Conservation (phyloP, 164 flowering plant genomes). For the Magnolia sinica region DNA sequence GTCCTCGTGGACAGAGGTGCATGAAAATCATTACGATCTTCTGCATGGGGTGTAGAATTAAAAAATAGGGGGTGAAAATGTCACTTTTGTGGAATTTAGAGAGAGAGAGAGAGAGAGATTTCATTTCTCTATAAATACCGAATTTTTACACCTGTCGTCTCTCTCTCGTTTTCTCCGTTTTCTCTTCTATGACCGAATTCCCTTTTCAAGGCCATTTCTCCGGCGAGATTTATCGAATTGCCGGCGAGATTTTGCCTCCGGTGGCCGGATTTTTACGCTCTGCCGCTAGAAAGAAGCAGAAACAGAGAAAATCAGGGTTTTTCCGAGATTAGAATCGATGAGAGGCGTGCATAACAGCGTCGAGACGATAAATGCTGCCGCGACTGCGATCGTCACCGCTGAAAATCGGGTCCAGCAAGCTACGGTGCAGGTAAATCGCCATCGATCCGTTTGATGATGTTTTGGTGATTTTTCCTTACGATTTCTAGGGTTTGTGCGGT, state of each 20-base stretch:
- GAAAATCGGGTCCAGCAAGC: conserved; percentile 61
- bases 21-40: background rate
- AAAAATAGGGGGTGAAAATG: background rate
- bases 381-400: conserved; percentile 71
- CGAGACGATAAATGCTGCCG: conserved; percentile 88
- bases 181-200: background rate
- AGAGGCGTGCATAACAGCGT: conserved; percentile 47
- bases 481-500: background rate
- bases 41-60: background rate
- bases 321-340: conserved; percentile 12
- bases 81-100: background rate
- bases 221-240: background rate
- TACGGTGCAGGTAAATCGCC: conserved; percentile 51
- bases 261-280: background rate
- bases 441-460: conserved; percentile 2
- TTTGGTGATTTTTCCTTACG: background rate
- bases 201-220: background rate
- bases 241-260: conserved; percentile 9
- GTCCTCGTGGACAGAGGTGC: background rate
- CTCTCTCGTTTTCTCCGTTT: background rate
- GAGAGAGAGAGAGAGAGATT: background rate
- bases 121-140: conserved; percentile 4
- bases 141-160: background rate
- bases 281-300: background rate
- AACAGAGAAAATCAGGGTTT: conserved; percentile 8